phyloP scores from a whole-genome alignment of 2,329 filamentous ascomycete species.

The Calonectria montana region DNA sequence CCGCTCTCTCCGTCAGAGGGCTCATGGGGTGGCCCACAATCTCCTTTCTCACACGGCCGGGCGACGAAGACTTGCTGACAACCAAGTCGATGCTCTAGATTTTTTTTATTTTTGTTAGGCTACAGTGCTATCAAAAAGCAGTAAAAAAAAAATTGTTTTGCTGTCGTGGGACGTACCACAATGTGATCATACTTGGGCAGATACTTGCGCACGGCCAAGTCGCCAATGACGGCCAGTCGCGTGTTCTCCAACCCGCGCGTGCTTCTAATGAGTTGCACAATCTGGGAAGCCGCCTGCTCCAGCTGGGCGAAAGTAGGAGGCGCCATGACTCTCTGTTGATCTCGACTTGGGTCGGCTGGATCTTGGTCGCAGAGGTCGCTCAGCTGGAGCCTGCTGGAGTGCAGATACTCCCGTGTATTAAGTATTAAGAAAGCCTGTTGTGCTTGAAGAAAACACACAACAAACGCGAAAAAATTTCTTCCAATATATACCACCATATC shows the following conservation, averaged over 20 bases:
- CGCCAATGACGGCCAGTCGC: conserved; percentile 41
- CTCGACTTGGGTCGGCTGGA: neutral
- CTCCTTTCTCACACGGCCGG: conserved; percentile 43
- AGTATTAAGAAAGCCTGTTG: neutral
- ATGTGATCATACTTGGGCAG: conserved; percentile 33
- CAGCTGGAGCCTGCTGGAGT: conserved; percentile 6
- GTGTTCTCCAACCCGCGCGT: conserved; percentile 44
- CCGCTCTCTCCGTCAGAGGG: conserved; percentile 41
- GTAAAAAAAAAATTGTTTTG: neutral
- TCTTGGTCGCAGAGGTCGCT: neutral
- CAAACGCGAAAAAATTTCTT: neutral
- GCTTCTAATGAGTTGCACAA: conserved; percentile 83
- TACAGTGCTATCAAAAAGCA: accelerated
- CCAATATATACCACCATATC: conserved; percentile 1
- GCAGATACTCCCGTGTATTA: neutral
- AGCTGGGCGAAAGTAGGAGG: conserved; percentile 49
- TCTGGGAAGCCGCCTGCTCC: conserved; percentile 85
- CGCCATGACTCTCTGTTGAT: conserved; percentile 29
- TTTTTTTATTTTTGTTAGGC: neutral
- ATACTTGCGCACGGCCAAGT: conserved; percentile 43
- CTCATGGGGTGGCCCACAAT: conserved; percentile 45
- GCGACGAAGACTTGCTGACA: conserved; percentile 45
- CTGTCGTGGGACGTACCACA: conserved; percentile 26
- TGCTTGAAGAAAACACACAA: neutral
- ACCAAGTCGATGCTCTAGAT: conserved; percentile 44